These are phyloP conservation scores for Xylariales sp. DNA, from an alignment of 2,329 filamentous ascomycete species.

Conservation along the genomic window DNA sequence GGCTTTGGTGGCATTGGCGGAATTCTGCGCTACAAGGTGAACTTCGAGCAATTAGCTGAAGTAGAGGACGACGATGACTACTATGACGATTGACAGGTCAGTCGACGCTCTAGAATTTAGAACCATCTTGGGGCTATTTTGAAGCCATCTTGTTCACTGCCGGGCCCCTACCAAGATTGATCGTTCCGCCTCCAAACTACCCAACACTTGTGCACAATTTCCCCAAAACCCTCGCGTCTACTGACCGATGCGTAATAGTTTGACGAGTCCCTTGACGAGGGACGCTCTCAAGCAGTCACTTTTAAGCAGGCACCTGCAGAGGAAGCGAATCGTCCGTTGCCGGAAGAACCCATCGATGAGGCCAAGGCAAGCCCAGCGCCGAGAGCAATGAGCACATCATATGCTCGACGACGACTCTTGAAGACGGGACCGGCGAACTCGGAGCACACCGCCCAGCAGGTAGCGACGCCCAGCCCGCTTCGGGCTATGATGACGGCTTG, in stretches of 20 bases:
- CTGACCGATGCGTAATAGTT: slow-evolving; percentile 80
- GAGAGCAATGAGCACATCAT: slow-evolving; percentile 50
- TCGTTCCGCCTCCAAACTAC: slow-evolving; percentile 6
- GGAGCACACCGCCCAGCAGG: slow-evolving; percentile 59
- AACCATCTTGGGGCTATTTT: slow-evolving; percentile 31
- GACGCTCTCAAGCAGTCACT: slow-evolving; percentile 73
- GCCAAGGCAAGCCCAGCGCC: slow-evolving; percentile 41
- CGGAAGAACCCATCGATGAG: slow-evolving; percentile 56
- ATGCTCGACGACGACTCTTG: slow-evolving; percentile 60
- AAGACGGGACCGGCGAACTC: slow-evolving; percentile 59
- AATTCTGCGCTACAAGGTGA: slow-evolving; percentile 98
- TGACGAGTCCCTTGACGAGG: slow-evolving; percentile 87
- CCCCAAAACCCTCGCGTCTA: slow-evolving; percentile 26
- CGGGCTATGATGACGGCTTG: slow-evolving; percentile 74
- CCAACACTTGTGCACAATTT: slow-evolving; percentile 11
- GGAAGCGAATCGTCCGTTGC: slow-evolving; percentile 54
- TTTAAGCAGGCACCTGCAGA: slow-evolving; percentile 55
- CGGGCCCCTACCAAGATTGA: slow-evolving; percentile 17
- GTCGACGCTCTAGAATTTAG: slow-evolving; percentile 37
- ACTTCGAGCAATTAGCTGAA: slow-evolving; percentile 98
- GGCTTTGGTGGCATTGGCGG: slow-evolving; percentile 98
- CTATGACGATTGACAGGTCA: slow-evolving; percentile 70
- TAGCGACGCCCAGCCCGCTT: slow-evolving; percentile 74
- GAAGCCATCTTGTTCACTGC: slow-evolving; percentile 28
- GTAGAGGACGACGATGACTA: slow-evolving; percentile 93